Evolutionary conservation across 169 alveolate species (phyloP), one percentile per base, ranked within the genome.

Genomic region (Eimeria nieschulzi): DNA sequence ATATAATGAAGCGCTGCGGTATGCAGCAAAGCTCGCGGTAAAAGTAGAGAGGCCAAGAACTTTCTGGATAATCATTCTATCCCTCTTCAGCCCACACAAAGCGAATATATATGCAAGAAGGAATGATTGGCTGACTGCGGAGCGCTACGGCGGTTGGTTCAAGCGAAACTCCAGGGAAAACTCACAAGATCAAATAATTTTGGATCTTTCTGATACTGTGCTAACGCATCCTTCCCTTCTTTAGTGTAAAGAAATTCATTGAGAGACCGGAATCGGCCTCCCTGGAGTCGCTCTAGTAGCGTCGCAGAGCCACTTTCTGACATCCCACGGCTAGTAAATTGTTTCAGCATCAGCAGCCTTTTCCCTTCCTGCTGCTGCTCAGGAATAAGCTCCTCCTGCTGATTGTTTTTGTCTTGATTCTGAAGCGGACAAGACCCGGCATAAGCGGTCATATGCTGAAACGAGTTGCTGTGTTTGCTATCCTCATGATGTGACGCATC

Each of bases 161-260:
- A 33, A 1, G 46, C 3, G 46, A 33, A 33, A 33, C 46, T 33
- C 46, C 46, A 0, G 12, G 59, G 63, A 73, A 7, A 8, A 70
- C 92, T 19, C 55, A 92, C 94, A 25, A 63, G 54, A 21, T 93
- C 93, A 83, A 93, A 94, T 66, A 95, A 87, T 8, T 61, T n/a
- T 9, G 93, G 93, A 21, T 94, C 95, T 56, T 73, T 76, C 56
- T 93, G 83, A 71, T 91, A 94, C 56, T 71, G 76, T 25, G 39
- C 76, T 70, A 91, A 91, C n/a, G 95, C 96, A 8, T 72, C 94
- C 33, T 91, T 86, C 17, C 96, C 94, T 12, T 76, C 54, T 8
- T 64, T 71, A 9, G 95, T 95, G 93, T 95, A 95, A 64, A 95
- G 91, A 21, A 59, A 79, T 90, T 95, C 96, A 90, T 95, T 95